Base-by-base conservation (phyloP, 192 early-diverging fungal species). In the Diversispora epigaea region DNA sequence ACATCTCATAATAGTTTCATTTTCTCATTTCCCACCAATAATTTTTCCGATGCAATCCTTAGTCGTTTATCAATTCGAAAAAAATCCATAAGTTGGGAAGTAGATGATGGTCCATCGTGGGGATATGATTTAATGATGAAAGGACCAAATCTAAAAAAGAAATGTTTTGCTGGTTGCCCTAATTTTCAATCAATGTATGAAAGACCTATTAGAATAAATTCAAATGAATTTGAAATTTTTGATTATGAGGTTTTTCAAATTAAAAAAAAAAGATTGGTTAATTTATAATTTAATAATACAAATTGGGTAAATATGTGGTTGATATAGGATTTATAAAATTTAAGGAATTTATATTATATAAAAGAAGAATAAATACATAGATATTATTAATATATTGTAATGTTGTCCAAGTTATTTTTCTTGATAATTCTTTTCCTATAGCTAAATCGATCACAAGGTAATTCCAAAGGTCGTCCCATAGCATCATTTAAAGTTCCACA, bases 241-340 rank as follows among this genome's bases (percentile, higher is more conserved):
- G 62, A 64, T 43, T 64, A 64, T 64, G 62, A 64, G 43, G 62
- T 64, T n/a, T 64, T 41, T 43, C 62, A 64, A 43, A 9, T 64
- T 45, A 32, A 7, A 14, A 64, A 17, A 64, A 64, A 32, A 32
- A 32, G 25, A 32, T 32, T 32, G 25, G 25, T 32, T 32, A 32
- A 32, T 32, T 32, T 32, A 32, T 32, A 32, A 32, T 32, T 32
- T 32, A 32, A 32, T 32, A 32, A 32, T 32, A 32, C 25, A 32
- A 32, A 32, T 32, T 0, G 25, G 25, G 25, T 32, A 32, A 32
- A 32, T 32, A 32, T 2, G 2, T 32, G 0, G 25, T 1, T 32
- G 2, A 32, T 32, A 32, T 32, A 32, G 25, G 2, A 32, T 1
- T 32, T 32, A 32, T 32, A 32, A n/a, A n/a, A n/a, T n/a, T n/a